Evolutionary conservation across 1,139 yeast genomes (phyloP).

Genomic region (Candida buenavistaensis): DNA sequence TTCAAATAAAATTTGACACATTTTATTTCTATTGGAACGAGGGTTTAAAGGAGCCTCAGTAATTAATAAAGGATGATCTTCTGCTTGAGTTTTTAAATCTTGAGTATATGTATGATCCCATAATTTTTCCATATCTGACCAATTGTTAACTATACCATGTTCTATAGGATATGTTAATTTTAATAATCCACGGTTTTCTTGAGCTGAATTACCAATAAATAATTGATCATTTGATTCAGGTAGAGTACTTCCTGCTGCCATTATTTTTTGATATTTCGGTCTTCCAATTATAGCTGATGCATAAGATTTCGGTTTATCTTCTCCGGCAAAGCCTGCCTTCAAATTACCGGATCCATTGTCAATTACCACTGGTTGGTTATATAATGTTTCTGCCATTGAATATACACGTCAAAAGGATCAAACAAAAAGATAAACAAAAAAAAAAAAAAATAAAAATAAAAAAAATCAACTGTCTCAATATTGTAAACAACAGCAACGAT

Average conservation of each 20-base stretch:
- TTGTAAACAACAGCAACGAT: too few relatives aligned
- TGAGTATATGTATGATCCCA: constrained; percentile 68
- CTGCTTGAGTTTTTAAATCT: constrained; percentile 54
- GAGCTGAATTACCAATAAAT: constrained; percentile 77
- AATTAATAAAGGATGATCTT: constrained; percentile 61
- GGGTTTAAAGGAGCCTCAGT: constrained; percentile 93
- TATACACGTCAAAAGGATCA: not conserved
- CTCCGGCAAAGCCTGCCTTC: constrained; percentile 94
- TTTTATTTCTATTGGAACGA: constrained; percentile 61
- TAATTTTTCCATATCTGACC: constrained; percentile 82
- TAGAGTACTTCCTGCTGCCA: constrained; percentile 61
- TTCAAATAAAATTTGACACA: constrained; percentile 81
- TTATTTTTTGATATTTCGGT: constrained; percentile 79
- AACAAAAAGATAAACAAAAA: constrained; percentile 9
- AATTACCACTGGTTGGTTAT: constrained; percentile 86
- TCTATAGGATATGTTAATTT: constrained; percentile 69
- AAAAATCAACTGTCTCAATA: too few relatives aligned
- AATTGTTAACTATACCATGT: constrained; percentile 79
- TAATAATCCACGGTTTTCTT: constrained; percentile 71
- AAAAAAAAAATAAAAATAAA: constrained; percentile 2
- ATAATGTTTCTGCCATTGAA: constrained; percentile 22
- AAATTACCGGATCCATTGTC: constrained; percentile 92
- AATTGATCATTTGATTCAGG: constrained; percentile 28
- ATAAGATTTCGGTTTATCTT: constrained; percentile 69
- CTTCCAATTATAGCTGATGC: constrained; percentile 64